phyloP scores from a whole-genome alignment of 2,329 filamentous ascomycete genomes.

The Scedosporium boydii region DNA sequence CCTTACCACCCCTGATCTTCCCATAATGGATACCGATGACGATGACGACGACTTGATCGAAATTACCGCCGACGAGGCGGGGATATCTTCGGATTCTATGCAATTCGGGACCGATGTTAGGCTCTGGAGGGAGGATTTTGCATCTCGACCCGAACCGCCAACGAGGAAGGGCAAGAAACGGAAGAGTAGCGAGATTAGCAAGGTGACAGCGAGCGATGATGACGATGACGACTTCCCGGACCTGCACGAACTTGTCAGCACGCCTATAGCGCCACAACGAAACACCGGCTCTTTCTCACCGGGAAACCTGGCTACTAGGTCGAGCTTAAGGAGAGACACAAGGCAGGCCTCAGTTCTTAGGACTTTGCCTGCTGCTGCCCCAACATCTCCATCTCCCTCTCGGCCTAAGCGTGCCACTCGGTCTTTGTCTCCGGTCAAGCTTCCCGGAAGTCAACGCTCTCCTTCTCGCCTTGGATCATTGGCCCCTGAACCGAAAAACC shows the following conservation, averaged over 20 bases:
- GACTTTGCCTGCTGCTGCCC: background rate
- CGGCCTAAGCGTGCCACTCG: background rate
- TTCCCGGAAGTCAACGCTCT: background rate
- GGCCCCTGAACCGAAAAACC: background rate
- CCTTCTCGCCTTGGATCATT: background rate
- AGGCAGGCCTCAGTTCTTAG: background rate
- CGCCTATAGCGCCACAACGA: constrained; percentile 19
- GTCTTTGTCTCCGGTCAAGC: background rate
- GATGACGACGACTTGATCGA: constrained; percentile 2
- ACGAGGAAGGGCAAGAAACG: constrained; percentile 30
- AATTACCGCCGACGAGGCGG: constrained; percentile 5
- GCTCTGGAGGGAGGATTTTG: constrained; percentile 5
- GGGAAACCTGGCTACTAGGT: background rate
- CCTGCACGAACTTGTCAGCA: constrained; percentile 38
- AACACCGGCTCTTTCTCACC: background rate
- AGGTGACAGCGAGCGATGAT: constrained; percentile 6
- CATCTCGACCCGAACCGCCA: background rate
- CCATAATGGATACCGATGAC: background rate
- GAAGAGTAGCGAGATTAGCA: constrained; percentile 39
- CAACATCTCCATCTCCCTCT: background rate
- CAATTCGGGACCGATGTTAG: constrained; percentile 3
- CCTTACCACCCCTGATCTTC: constrained; percentile 1
- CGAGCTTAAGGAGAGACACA: background rate
- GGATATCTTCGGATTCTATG: background rate
- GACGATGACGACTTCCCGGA: constrained; percentile 37